These are phyloP conservation scores for Mycena venus DNA, from an alignment of 768 basidiomycete genomes.

Conservation along the genomic window DNA sequence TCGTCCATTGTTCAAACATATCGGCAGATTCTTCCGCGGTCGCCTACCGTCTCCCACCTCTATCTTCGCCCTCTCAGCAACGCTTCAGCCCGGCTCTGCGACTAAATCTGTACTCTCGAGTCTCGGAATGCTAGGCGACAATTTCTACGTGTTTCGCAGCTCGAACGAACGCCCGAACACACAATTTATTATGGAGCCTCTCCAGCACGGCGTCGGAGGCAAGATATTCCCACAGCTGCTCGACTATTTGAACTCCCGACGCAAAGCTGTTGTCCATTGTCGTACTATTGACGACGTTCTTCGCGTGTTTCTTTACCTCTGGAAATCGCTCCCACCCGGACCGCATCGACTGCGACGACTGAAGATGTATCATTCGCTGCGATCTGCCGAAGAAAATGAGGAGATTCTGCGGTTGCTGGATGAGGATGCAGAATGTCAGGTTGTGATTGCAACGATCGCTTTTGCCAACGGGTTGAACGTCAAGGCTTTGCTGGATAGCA, in stretches of 20 bases:
- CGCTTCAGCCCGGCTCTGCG: constrained; percentile 5
- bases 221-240: constrained; percentile 24
- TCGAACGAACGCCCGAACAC: constrained; percentile 7
- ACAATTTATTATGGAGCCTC: constrained; percentile 3
- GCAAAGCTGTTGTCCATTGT: constrained; percentile 17
- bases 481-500: not conserved
- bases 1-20: not conserved
- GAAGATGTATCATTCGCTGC: constrained; percentile 9
- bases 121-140: not conserved
- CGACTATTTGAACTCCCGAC: too few relatives aligned
- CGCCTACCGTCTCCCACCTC: constrained; percentile 7
- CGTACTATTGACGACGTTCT: constrained; percentile 3
- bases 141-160: not conserved
- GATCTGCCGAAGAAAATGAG: constrained; percentile 1
- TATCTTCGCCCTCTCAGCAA: not conserved
- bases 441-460: constrained; percentile 15
- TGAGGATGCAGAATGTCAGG: constrained; percentile 15
- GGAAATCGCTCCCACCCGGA: constrained; percentile 6
- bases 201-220: constrained; percentile 4
- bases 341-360: constrained; percentile 3
- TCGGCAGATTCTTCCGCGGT: constrained; percentile 22
- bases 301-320: constrained; percentile 20
- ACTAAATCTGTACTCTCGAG: not conserved
- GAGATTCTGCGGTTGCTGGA: constrained; percentile 6
- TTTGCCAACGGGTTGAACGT: constrained; percentile 20